These are phyloP conservation scores for Neoscytalidium dimidiatum DNA, from an alignment of 2,329 filamentous ascomycete species.

Conservation along the genomic window DNA sequence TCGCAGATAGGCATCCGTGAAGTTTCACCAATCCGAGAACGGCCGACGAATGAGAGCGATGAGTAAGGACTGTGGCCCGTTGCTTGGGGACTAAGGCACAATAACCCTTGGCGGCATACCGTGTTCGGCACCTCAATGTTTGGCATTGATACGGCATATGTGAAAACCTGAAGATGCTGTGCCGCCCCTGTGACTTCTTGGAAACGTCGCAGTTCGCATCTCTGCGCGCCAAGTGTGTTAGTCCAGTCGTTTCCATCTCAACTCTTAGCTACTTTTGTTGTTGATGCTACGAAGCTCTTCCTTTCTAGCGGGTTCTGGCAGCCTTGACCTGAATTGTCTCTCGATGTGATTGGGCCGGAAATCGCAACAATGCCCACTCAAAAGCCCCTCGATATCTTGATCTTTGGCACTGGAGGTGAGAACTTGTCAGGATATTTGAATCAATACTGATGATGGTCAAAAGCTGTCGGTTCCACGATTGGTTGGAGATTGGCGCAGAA, in stretches of 20 bases:
- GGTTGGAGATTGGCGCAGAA: slow-evolving; percentile 29
- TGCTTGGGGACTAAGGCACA: neutral
- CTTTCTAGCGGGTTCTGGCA: neutral
- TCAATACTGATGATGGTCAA: neutral
- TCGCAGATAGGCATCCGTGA: neutral
- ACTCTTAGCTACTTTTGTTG: neutral
- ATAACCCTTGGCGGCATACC: slow-evolving; percentile 3
- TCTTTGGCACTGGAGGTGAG: slow-evolving; percentile 19
- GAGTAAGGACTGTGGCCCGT: neutral
- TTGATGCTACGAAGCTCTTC: neutral
- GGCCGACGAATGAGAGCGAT: neutral
- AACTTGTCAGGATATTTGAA: neutral
- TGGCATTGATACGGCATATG: neutral
- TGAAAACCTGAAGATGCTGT: slow-evolving; percentile 3
- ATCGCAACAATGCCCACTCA: slow-evolving; percentile 3
- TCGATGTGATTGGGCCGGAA: neutral
- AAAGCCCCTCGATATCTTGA: slow-evolving; percentile 15
- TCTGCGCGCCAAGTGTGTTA: neutral
- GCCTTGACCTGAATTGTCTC: neutral
- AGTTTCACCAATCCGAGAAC: neutral
- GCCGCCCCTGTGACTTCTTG: neutral
- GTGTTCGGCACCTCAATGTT: neutral
- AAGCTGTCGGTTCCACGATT: slow-evolving; percentile 27
- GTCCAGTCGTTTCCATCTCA: slow-evolving; percentile 10
- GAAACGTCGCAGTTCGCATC: neutral